phyloP scores from a whole-genome alignment of 495 filamentous ascomycete genomes.

The Trypethelium eluteriae region DNA sequence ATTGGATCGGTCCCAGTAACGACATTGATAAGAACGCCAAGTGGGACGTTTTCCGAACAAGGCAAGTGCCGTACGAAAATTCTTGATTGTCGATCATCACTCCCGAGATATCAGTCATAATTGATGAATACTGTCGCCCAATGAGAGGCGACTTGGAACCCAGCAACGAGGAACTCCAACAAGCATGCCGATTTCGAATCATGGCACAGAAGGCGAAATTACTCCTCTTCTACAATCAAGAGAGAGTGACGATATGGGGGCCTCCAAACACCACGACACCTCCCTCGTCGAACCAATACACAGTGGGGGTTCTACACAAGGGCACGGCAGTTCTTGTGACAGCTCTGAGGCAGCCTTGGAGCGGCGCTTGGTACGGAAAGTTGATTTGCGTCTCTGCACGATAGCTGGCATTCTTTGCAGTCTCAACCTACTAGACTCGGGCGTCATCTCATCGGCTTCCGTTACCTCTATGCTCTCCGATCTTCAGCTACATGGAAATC shows the following conservation, averaged over 20 bases:
- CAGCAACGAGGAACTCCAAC: too few species aligned
- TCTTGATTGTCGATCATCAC: not conserved
- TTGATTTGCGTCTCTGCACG: conserved; percentile 65
- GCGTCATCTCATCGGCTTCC: conserved; percentile 69
- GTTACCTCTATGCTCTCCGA: conserved; percentile 67
- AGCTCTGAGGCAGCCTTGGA: conserved; percentile 18
- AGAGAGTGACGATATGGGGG: not conserved
- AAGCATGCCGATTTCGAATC: not conserved
- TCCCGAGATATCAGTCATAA: not conserved
- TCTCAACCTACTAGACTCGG: conserved; percentile 64
- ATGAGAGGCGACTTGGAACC: not conserved
- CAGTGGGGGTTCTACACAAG: not conserved
- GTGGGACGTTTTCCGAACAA: not conserved
- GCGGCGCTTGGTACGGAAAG: conserved; percentile 50
- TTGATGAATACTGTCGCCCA: not conserved
- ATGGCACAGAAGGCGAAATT: not conserved
- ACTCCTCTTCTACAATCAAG: not conserved
- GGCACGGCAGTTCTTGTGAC: not conserved
- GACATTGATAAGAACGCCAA: not conserved
- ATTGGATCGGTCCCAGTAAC: too few species aligned
- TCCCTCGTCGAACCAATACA: not conserved
- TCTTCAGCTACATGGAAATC: conserved; percentile 55
- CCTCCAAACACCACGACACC: not conserved
- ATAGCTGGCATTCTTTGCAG: conserved; percentile 68
- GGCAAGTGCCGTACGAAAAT: not conserved